Conservation (phyloP, 257 asterid genomes). For the Rehmannia glutinosa region DNA sequence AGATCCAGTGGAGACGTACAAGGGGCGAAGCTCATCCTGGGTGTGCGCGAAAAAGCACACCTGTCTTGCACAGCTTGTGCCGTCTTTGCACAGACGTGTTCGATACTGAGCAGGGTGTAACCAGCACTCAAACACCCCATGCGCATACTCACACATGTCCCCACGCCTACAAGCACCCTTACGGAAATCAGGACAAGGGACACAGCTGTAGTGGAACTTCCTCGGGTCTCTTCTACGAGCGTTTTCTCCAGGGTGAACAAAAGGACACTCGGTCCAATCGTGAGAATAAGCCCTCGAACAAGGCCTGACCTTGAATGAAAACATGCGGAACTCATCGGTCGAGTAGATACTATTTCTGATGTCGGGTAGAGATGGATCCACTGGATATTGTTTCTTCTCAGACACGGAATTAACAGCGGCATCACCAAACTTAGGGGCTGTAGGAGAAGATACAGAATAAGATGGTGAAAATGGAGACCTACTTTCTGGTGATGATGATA, state of each 20-base stretch:
- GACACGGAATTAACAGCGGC: conserved; percentile 33
- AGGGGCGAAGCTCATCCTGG: conserved; percentile 85
- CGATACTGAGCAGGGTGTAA: conserved; percentile 97
- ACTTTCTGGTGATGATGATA: conserved; percentile 61
- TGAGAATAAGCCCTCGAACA: too few relatives aligned
- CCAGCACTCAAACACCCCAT: conserved; percentile 98
- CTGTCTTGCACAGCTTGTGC: conserved; percentile 72
- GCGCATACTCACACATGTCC: conserved; percentile 97
- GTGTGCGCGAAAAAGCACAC: conserved; percentile 94
- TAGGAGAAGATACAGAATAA: conserved; percentile 38
- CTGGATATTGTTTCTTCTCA: conserved; percentile 82
- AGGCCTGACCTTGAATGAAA: too few relatives aligned
- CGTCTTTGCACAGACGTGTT: conserved; percentile 84
- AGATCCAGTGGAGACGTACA: conserved; percentile 85
- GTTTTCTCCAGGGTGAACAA: conserved; percentile 94
- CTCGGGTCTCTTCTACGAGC: conserved; percentile 94
- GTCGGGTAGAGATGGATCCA: conserved; percentile 92
- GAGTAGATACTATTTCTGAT: conserved; percentile 79
- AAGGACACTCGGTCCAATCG: conserved; percentile 97
- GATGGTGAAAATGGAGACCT: conserved; percentile 63
- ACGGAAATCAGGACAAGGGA: too few relatives aligned
- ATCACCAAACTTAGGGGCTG: conserved; percentile 37
- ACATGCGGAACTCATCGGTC: too few relatives aligned
- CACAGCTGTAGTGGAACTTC: conserved; percentile 85
- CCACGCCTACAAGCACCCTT: too few relatives aligned